Evolutionary conservation across 257 asterid species (phyloP), one percentile per base, ranked within the genome.

Genomic region (Verbascum thapsus): DNA sequence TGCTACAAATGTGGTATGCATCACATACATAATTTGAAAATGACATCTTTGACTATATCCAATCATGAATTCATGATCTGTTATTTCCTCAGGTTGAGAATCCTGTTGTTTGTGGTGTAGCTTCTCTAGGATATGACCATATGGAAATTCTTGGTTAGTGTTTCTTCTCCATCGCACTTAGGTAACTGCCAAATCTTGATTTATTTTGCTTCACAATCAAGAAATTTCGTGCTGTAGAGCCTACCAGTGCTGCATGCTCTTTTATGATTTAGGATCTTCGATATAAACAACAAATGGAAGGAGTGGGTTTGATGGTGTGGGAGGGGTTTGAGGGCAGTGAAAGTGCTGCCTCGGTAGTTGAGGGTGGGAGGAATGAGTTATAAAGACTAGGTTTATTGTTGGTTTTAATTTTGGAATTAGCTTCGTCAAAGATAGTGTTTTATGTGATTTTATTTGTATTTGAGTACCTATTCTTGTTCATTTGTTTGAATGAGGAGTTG

Each of bases 61-160:
- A 17, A 52, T 55, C 72, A 32, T 50, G 48, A 59, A 53, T 44
- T 78, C 61, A 60, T 53, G 61, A 49, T 54, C 70, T 72, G 63
- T 39, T 49, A 55, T 66, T 58, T 53, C n/a, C 74, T 72, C 81
- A 94, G 99, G 88, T 84, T 52, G 92, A 94, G 69, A 66, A 73
- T 42, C 97, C 96, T 43, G 76, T 85, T 62, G 92, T 87, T 58
- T 94, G 94, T 75, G 95, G 95, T 20, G 72, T 94, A 78, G 67
- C 96, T 68, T 94, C 97, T n/a, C 86, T 94, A 40, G 94, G 95
- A 45, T 94, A 85, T 59, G 96, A 94, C 79, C 96, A 92, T 84
- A 87, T 87, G 96, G 97, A 94, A 71, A 90, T 94, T 82, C 96
- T 94, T 70, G 97, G 99, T 94, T 78, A 84, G 99, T 85, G 73